Conservation (phyloP, 345 rosid species). For the Populus pruinosa region DNA sequence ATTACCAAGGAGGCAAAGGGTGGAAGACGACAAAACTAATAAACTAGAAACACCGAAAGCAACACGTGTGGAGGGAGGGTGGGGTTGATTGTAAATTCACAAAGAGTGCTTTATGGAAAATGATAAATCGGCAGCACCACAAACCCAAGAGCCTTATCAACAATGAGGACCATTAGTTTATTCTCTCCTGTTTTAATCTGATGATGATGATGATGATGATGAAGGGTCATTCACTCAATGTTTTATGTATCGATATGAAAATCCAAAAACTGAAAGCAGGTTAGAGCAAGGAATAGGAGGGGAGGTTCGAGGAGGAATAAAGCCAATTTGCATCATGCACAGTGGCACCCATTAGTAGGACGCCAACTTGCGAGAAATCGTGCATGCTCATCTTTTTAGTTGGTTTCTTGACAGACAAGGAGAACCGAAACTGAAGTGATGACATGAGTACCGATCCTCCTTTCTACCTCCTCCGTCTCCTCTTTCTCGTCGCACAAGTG, state of each 20-base stretch:
- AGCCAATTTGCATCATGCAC: neutral
- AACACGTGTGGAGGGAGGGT: neutral
- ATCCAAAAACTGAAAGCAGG: neutral
- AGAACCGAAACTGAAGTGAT: neutral
- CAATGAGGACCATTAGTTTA: neutral
- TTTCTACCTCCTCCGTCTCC: neutral
- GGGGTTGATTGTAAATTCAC: neutral
- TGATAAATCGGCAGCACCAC: neutral
- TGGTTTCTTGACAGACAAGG: too few species aligned
- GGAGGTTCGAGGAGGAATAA: neutral
- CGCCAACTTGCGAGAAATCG: neutral
- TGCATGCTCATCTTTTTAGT: too few species aligned
- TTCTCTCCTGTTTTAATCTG: neutral
- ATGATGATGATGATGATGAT: neutral
- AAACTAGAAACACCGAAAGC: neutral
- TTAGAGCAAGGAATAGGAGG: neutral
- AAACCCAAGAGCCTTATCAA: neutral
- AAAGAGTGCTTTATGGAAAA: neutral
- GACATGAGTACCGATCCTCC: neutral
- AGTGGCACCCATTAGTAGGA: neutral
- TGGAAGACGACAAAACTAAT: neutral
- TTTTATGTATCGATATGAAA: neutral
- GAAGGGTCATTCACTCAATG: neutral
- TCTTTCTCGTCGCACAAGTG: neutral
- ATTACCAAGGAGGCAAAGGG: neutral